A percentile compares a stretch with the other conserved stretches of the same genome.
phyloP scores from a whole-genome alignment of 2,329 filamentous ascomycete species.

The Dichotomopilus funicola region DNA sequence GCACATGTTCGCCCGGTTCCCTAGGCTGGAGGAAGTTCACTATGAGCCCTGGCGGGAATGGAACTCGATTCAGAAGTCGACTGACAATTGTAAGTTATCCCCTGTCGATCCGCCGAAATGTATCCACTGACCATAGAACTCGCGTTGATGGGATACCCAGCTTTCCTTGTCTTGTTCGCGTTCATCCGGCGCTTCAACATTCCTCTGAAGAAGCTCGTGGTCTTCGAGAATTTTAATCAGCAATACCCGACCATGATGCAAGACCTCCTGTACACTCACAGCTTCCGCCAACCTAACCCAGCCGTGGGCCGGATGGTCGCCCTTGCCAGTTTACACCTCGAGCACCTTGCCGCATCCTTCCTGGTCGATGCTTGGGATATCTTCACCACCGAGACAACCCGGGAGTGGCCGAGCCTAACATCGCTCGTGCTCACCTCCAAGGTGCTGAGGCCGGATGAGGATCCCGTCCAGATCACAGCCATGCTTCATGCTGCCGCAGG shows the following conservation, averaged over 20 bases:
- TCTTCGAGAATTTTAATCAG: neutral
- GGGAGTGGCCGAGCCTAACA: neutral
- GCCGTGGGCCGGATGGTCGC: neutral
- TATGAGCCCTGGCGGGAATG: conserved; percentile 6
- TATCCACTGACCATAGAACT: no score
- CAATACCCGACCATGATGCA: neutral
- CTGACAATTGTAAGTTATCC: neutral
- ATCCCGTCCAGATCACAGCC: neutral
- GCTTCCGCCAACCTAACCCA: neutral
- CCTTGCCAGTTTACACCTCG: neutral
- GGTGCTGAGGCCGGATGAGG: neutral
- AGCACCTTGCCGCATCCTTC: conserved; percentile 1
- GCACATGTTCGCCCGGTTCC: neutral
- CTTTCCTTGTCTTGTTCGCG: neutral
- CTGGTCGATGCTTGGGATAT: neutral
- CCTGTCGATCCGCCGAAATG: neutral
- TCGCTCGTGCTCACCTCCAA: neutral
- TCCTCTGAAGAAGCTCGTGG: neutral
- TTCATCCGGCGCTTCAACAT: neutral
- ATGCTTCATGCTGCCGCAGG: neutral
- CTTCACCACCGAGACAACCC: neutral
- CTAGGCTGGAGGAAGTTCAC: neutral
- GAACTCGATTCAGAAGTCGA: neutral
- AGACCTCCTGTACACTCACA: neutral
- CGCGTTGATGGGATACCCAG: neutral